These are phyloP conservation scores for Medicago truncatula DNA, from an alignment of 306 rosid species.

Conservation along the genomic window DNA sequence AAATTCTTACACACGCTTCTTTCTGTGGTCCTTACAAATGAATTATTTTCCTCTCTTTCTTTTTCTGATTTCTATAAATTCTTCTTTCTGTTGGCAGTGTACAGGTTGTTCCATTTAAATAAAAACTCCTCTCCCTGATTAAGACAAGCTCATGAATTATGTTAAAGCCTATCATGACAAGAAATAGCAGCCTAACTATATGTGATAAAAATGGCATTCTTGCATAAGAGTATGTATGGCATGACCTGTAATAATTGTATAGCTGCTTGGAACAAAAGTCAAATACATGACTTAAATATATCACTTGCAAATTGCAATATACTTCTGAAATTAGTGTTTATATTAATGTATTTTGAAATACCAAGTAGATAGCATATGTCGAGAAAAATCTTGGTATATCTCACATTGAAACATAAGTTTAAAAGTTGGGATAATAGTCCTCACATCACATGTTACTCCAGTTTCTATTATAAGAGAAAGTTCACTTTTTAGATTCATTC, in stretches of 20 bases:
- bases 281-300: not conserved
- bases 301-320: not conserved
- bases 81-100: not conserved
- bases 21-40: not conserved
- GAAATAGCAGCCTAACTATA: conserved; percentile 2
- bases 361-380: not conserved
- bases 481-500: no score
- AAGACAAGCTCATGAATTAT: not conserved
- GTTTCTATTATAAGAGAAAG: no score
- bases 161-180: conserved; percentile 4
- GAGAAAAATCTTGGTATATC: not conserved
- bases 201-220: conserved; percentile 15
- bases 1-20: not conserved
- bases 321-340: not conserved
- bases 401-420: not conserved
- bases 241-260: not conserved
- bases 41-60: not conserved
- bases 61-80: not conserved
- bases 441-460: no score
- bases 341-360: not conserved
- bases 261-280: not conserved
- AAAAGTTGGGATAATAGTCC: no score
- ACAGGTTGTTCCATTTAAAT: not conserved
- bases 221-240: not conserved
- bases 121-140: not conserved